Conservation (phyloP, 257 asterid genomes). For the Solanum raphanifolium region DNA sequence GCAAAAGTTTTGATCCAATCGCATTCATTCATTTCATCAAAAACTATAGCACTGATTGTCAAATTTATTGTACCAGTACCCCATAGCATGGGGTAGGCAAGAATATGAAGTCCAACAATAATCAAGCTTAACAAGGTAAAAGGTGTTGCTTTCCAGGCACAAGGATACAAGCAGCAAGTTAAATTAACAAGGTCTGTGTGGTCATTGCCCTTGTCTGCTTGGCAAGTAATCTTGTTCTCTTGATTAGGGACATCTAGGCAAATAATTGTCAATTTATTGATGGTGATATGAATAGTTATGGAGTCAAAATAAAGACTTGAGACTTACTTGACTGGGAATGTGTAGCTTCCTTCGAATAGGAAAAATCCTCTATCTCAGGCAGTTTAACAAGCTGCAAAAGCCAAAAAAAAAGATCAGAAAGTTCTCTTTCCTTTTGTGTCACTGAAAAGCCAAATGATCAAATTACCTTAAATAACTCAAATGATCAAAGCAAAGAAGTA, state of each 20-base stretch:
- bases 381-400: constrained; percentile 39
- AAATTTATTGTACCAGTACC: neutral
- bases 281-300: neutral
- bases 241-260: neutral
- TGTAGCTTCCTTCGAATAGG: constrained; percentile 34
- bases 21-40: neutral
- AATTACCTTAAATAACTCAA: neutral
- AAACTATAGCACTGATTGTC: neutral
- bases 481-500: neutral
- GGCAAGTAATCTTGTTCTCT: neutral
- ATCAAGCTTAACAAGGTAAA: neutral
- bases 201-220: neutral
- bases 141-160: neutral
- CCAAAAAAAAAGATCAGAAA: neutral
- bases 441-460: neutral
- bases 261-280: neutral
- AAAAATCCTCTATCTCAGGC: constrained; percentile 88
- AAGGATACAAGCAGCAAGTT: neutral
- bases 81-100: neutral
- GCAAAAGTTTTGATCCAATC: neutral
- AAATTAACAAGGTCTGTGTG: neutral
- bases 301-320: neutral
- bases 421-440: neutral
- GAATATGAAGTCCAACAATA: neutral
- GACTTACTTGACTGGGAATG: constrained; percentile 44